These are phyloP conservation scores for Macrophomina pseudophaseolina DNA, from an alignment of 2,329 filamentous ascomycete species.

Conservation along the genomic window DNA sequence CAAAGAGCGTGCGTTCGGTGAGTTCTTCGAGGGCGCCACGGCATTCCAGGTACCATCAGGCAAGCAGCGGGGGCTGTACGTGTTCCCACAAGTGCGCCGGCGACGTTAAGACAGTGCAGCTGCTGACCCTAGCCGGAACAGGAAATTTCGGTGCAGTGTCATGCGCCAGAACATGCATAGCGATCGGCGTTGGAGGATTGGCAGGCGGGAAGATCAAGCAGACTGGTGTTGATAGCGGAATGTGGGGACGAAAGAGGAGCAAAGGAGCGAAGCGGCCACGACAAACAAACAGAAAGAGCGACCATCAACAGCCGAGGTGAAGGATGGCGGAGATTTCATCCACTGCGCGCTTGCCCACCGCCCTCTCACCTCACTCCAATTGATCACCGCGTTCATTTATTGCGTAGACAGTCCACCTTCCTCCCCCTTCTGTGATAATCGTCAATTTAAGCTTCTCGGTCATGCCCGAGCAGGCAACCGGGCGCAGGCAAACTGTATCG, in stretches of 20 bases:
- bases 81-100: not conserved
- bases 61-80: not conserved
- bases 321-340: slow-evolving; percentile 3
- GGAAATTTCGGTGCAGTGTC: slow-evolving; percentile 8
- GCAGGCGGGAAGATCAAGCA: not conserved
- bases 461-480: slow-evolving; percentile 3
- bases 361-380: not conserved
- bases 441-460: not conserved
- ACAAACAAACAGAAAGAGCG: not conserved
- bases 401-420: not conserved
- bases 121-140: slow-evolving; percentile 19
- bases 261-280: not conserved
- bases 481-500: not conserved
- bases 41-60: not conserved
- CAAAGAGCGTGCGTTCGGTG: slow-evolving; percentile 17
- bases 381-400: not conserved
- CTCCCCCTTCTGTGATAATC: not conserved
- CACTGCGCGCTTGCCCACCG: not conserved
- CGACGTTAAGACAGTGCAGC: not conserved
- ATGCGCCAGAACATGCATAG: not conserved
- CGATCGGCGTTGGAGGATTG: not conserved
- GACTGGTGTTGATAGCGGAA: not conserved
- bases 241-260: not conserved
- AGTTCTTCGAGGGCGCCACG: not conserved
- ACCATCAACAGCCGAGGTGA: slow-evolving; percentile 12